phyloP scores from a whole-genome alignment of 257 asterid genomes.

The Solanum ahanhuiri region DNA sequence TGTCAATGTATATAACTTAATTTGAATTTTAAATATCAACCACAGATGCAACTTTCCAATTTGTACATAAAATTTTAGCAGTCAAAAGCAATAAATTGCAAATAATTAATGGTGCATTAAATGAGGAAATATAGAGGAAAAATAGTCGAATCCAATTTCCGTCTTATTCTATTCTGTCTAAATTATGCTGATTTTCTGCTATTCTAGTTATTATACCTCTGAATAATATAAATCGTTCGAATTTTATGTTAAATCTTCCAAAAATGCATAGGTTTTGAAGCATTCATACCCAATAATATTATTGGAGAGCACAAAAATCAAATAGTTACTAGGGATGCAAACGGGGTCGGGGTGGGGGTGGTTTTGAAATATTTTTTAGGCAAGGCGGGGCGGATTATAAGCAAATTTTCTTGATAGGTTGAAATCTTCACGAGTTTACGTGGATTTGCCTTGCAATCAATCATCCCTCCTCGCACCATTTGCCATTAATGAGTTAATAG shows the following conservation, averaged over 20 bases:
- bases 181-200: background rate
- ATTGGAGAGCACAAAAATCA: background rate
- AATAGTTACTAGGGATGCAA: background rate
- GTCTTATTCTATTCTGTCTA: background rate
- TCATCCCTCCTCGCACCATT: too few species aligned
- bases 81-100: background rate
- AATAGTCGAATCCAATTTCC: background rate
- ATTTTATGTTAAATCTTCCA: too few species aligned
- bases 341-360: too few species aligned
- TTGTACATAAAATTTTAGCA: background rate
- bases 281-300: background rate
- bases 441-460: too few species aligned
- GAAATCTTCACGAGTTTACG: too few species aligned
- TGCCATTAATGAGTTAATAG: too few species aligned
- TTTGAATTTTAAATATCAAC: background rate
- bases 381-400: too few species aligned
- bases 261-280: background rate
- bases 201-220: background rate
- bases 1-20: background rate
- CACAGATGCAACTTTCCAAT: background rate
- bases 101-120: background rate
- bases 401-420: too few species aligned
- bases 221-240: background rate
- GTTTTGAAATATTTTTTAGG: too few species aligned
- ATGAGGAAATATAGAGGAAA: background rate